Percentiles rank a stretch among this genome's conserved stretches.
Evolutionary conservation across 2,329 filamentous ascomycete species (phyloP).

Genomic region (Pestalotiopsis sp.): DNA sequence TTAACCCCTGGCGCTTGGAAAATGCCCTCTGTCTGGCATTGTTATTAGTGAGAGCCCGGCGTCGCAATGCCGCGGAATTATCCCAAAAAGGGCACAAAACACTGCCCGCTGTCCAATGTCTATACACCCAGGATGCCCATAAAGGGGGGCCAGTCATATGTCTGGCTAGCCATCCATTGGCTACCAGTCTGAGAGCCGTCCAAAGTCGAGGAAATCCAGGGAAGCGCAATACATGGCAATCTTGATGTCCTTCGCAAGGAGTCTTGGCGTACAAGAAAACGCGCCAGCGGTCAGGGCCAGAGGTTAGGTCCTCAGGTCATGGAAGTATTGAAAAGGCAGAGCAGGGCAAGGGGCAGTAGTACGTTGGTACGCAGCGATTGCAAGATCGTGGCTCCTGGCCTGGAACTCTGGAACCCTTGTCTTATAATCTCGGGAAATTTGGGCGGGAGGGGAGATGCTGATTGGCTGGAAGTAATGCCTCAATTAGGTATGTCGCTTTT

Average conservation of each 20-base stretch:
- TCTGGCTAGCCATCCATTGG: no score
- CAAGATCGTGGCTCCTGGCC: conserved; percentile 18
- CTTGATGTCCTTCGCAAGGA: background rate
- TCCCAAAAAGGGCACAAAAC: no score
- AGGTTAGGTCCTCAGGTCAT: background rate
- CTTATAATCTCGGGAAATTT: conserved; percentile 25
- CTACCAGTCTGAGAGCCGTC: no score
- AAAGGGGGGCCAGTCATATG: no score
- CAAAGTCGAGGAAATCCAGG: background rate
- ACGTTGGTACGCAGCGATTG: conserved; percentile 5
- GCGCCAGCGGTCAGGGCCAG: background rate
- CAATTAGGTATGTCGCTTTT: conserved; percentile 15
- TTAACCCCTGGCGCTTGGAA: no score
- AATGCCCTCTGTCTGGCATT: no score
- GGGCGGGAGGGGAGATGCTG: background rate
- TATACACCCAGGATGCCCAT: no score
- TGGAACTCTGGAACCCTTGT: conserved; percentile 21
- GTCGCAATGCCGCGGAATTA: no score
- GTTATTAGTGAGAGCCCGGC: no score
- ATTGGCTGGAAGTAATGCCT: conserved; percentile 17
- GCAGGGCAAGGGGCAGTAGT: conserved; percentile 5
- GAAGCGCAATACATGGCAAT: background rate
- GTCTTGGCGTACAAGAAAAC: background rate
- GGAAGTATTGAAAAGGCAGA: background rate
- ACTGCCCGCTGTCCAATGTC: no score